Conservation (phyloP, 2,329 filamentous ascomycete genomes). For the Aspergillus ruber region DNA sequence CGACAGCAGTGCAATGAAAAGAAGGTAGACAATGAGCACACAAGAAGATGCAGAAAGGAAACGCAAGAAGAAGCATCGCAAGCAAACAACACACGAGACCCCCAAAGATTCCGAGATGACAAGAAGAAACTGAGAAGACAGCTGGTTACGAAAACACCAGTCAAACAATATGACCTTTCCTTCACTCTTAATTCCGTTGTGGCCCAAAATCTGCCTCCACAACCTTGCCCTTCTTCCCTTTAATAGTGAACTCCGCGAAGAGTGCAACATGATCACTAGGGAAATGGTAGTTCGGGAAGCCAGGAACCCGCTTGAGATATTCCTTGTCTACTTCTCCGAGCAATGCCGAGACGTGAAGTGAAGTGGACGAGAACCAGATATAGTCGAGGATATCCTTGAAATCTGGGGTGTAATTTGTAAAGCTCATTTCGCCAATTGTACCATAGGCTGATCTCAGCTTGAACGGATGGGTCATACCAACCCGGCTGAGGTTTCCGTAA, state of each 20-base stretch:
- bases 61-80: constrained; percentile 16
- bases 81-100: constrained; percentile 20
- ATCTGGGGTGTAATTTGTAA: constrained; percentile 95
- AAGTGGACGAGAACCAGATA: constrained; percentile 94
- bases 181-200: constrained; percentile 34
- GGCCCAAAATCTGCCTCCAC: constrained; percentile 58
- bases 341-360: constrained; percentile 73
- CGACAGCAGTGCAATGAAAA: constrained; percentile 14
- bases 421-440: constrained; percentile 76
- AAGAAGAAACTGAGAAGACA: constrained; percentile 12
- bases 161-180: constrained; percentile 32
- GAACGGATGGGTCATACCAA: constrained; percentile 93
- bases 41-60: constrained; percentile 15
- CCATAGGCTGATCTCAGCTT: constrained; percentile 85
- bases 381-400: constrained; percentile 93
- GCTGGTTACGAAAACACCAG: constrained; percentile 32
- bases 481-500: constrained; percentile 87
- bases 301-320: constrained; percentile 79
- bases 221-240: constrained; percentile 73
- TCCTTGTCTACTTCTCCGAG: constrained; percentile 80
- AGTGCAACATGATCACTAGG: constrained; percentile 88
- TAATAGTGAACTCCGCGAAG: constrained; percentile 83
- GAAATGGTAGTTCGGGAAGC: constrained; percentile 92
- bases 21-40: constrained; percentile 10
- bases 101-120: constrained; percentile 37